These are phyloP conservation scores for Penicillium crystallinum DNA, from an alignment of 495 filamentous ascomycete species.

Conservation along the genomic window DNA sequence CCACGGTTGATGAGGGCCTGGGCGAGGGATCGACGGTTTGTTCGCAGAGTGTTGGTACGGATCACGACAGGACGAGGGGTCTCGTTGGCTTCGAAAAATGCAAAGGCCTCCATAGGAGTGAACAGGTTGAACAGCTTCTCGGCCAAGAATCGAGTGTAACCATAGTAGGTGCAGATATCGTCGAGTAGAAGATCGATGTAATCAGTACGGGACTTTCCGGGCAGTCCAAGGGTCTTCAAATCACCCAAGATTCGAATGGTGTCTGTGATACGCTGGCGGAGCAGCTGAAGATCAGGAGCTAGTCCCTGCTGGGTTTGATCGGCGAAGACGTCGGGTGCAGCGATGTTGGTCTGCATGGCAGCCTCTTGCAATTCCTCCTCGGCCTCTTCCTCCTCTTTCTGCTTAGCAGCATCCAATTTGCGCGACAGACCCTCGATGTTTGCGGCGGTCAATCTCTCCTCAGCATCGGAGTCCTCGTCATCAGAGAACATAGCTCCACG, in stretches of 20 bases:
- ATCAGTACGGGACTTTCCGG: conserved; percentile 74
- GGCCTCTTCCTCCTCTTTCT: conserved; percentile 65
- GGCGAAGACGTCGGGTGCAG: conserved; percentile 66
- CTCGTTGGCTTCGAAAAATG: conserved; percentile 98
- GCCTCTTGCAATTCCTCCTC: conserved; percentile 65
- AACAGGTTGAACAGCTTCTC: conserved; percentile 89
- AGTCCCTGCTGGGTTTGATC: conserved; percentile 55
- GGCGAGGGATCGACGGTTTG: conserved; percentile 84
- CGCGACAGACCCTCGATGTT: conserved; percentile 90
- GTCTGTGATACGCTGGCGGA: conserved; percentile 88
- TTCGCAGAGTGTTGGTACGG: conserved; percentile 92
- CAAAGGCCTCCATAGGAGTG: conserved; percentile 88
- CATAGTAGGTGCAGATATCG: conserved; percentile 92
- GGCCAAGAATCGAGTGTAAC: conserved; percentile 77
- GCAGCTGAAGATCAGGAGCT: conserved; percentile 83
- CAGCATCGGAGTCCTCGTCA: conserved; percentile 85
- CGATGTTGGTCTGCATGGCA: conserved; percentile 94
- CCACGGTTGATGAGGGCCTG: conserved; percentile 96
- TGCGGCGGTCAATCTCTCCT: conserved; percentile 88
- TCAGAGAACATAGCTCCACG: conserved; percentile 80
- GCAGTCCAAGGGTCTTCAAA: conserved; percentile 71
- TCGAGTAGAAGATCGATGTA: conserved; percentile 81
- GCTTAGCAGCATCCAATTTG: conserved; percentile 67
- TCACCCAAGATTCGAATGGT: conserved; percentile 87
- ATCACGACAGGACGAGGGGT: conserved; percentile 79